Conservation (phyloP, 192 early-diverging fungal species). For the Entomortierella lignicola region DNA sequence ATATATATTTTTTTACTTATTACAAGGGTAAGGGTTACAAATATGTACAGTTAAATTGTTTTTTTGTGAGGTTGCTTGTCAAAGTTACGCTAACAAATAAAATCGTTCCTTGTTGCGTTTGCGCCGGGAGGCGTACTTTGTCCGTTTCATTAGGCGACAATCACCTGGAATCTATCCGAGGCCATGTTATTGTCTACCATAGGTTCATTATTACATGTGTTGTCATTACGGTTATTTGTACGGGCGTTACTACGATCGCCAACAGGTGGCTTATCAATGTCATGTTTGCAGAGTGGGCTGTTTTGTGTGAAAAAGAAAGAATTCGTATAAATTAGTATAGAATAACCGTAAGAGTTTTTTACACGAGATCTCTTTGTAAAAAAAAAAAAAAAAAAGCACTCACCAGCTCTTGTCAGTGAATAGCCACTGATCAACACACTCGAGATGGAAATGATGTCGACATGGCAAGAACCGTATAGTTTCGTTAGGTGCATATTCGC, state of each 20-base stretch:
- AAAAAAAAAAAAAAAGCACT: not conserved
- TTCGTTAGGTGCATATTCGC: constrained; percentile 43
- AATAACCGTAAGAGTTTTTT: too few species aligned
- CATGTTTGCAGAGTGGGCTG: constrained; percentile 57
- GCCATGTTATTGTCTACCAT: not conserved
- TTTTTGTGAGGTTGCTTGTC: too few species aligned
- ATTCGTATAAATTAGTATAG: not conserved
- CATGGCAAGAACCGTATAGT: constrained; percentile 51
- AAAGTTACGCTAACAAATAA: too few species aligned
- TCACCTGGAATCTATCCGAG: constrained; percentile 29
- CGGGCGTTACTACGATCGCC: constrained; percentile 3
- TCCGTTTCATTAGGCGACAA: constrained; percentile 3
- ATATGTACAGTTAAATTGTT: too few species aligned
- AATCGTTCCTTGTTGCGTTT: too few species aligned
- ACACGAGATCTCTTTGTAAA: not conserved
- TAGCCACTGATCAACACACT: constrained; percentile 57
- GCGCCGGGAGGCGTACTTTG: too few species aligned
- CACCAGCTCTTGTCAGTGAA: constrained; percentile 55
- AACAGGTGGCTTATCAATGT: constrained; percentile 47
- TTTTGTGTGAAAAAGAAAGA: not conserved
- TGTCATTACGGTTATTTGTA: not conserved
- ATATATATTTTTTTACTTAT: not conserved
- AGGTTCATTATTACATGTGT: not conserved
- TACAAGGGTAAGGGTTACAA: not conserved
- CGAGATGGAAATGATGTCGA: constrained; percentile 53